A percentile compares a stretch with the other conserved stretches of the same genome.
Conservation (phyloP, 108 stramenopile species). For the Conticribra weissflogii region DNA sequence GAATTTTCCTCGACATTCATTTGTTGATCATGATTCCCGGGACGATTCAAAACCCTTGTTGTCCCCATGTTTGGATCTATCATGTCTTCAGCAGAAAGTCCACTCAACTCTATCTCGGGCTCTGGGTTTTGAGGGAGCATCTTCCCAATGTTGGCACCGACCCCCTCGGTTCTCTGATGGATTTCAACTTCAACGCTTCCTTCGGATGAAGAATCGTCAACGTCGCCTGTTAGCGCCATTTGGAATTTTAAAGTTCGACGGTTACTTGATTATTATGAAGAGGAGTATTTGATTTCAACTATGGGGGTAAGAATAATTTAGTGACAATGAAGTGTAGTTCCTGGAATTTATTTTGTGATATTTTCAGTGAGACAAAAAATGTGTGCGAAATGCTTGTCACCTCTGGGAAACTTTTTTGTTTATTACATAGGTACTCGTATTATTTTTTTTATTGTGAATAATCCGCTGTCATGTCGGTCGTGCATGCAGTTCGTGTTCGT, state of each 20-base stretch:
- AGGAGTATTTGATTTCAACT: not conserved
- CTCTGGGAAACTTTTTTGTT: no score
- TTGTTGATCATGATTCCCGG: not conserved
- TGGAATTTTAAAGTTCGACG: no score
- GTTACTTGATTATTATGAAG: not conserved
- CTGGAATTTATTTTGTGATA: no score
- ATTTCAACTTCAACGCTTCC: not conserved
- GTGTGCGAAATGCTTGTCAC: no score
- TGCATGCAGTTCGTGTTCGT: no score
- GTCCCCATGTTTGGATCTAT: not conserved
- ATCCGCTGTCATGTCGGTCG: no score
- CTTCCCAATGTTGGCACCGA: not conserved
- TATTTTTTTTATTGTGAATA: no score
- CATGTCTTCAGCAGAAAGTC: not conserved
- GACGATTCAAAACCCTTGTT: not conserved
- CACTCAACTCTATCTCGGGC: not conserved
- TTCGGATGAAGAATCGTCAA: not conserved
- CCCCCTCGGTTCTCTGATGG: not conserved
- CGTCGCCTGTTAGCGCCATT: constrained; percentile 11
- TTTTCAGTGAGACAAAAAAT: no score
- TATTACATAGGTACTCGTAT: no score
- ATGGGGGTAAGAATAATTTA: no score
- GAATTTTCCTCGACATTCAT: not conserved
- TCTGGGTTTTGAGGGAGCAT: not conserved
- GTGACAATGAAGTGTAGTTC: no score